Conservation (phyloP, 495 filamentous ascomycete species). For the Lasiosphaeria ovina region DNA sequence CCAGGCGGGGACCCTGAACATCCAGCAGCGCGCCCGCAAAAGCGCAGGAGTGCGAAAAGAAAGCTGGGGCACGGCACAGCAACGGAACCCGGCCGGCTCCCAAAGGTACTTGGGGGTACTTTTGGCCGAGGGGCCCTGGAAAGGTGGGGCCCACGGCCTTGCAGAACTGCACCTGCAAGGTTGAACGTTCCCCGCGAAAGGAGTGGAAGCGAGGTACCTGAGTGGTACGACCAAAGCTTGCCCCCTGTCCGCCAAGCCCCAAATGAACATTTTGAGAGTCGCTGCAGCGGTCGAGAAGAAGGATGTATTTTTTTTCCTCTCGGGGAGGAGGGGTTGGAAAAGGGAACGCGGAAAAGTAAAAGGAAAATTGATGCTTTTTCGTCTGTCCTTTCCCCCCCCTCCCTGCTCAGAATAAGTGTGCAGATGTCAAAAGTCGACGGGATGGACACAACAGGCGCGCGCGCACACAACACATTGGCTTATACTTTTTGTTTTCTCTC, state of each 20-base stretch:
- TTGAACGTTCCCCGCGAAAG: constrained; percentile 23
- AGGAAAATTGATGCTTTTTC: too few relatives aligned
- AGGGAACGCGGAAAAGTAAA: too few relatives aligned
- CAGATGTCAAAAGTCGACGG: too few relatives aligned
- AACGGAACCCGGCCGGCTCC: background rate
- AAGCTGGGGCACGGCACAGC: constrained; percentile 1
- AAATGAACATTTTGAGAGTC: too few relatives aligned
- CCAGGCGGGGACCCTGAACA: constrained; percentile 7
- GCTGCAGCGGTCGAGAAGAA: background rate
- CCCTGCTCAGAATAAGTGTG: too few relatives aligned
- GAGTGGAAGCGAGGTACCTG: constrained; percentile 27
- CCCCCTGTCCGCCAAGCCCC: constrained; percentile 20
- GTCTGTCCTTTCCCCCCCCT: too few relatives aligned
- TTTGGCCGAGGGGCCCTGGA: background rate
- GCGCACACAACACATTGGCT: background rate
- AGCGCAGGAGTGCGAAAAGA: background rate
- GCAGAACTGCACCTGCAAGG: constrained; percentile 22
- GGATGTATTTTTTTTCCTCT: background rate
- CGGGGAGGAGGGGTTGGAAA: background rate
- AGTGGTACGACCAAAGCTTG: constrained; percentile 9
- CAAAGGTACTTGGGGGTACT: constrained; percentile 11
- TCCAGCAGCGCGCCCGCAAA: background rate
- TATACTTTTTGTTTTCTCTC: background rate
- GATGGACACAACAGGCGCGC: too few relatives aligned
- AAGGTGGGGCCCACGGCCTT: background rate